Conservation (phyloP, 805 yeast species). For the Lipomyces starkeyi region DNA sequence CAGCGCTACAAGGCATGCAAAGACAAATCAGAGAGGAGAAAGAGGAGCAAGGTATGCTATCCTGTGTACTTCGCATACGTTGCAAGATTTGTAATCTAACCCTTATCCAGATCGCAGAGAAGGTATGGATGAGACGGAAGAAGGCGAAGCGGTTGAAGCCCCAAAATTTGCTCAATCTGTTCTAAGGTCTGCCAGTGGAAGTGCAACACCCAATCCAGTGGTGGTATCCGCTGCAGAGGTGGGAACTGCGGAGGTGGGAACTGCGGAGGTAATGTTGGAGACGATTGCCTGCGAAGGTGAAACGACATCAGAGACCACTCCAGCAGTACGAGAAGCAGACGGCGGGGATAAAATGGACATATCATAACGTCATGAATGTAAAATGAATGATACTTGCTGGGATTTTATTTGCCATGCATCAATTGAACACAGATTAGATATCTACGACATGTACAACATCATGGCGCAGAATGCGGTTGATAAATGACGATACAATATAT, state of each 20-base stretch:
- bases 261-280: not conserved
- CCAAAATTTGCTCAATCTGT: not conserved
- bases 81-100: not conserved
- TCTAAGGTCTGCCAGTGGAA: not conserved
- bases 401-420: not conserved
- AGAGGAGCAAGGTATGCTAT: conserved; percentile 24
- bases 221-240: not conserved
- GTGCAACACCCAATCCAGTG: not conserved
- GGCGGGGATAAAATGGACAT: not conserved
- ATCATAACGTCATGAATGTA: not conserved
- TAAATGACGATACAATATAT: not conserved
- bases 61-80: not conserved
- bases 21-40: conserved; percentile 37
- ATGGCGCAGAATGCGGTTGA: not conserved
- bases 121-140: conserved; percentile 26
- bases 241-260: not conserved
- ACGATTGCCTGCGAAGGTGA: not conserved
- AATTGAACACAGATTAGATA: not conserved
- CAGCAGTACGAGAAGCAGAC: not conserved
- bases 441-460: not conserved
- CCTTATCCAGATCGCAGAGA: conserved; percentile 25
- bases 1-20: conserved; percentile 36
- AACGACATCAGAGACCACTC: not conserved
- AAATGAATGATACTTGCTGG: not conserved
- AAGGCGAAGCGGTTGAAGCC: conserved; percentile 23